Conservation (phyloP, 345 rosid species). For the Physaria fendleri region DNA sequence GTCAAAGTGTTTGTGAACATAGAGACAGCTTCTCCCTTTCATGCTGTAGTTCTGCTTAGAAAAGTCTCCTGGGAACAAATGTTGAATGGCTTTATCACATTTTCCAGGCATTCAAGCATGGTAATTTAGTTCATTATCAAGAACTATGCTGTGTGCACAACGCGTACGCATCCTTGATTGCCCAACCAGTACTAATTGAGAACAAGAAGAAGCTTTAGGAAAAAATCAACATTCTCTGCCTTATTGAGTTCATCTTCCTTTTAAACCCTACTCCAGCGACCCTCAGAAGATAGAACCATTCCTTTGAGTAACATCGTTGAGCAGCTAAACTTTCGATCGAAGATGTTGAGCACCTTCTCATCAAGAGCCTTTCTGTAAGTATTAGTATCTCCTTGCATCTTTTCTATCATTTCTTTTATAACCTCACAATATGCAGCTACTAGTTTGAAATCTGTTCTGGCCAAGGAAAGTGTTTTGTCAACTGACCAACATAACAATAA, state of each 20-base stretch:
- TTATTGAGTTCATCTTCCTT: conserved; percentile 84
- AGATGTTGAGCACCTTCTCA: conserved; percentile 95
- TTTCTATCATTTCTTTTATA: background rate
- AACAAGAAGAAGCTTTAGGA: conserved; percentile 85
- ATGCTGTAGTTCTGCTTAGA: background rate
- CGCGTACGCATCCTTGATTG: conserved; percentile 62
- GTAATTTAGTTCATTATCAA: conserved; percentile 71
- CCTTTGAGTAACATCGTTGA: conserved; percentile 78
- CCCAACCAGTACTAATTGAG: conserved; percentile 92
- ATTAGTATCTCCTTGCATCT: conserved; percentile 19
- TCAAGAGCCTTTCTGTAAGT: conserved; percentile 98
- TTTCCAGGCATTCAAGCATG: background rate
- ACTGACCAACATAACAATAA: background rate
- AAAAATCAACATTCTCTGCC: conserved; percentile 93
- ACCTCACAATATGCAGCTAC: conserved; percentile 1
- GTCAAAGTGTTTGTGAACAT: background rate
- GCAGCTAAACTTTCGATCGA: conserved; percentile 82
- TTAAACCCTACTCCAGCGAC: conserved; percentile 47
- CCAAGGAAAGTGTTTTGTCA: background rate
- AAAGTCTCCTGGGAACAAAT: too few species aligned
- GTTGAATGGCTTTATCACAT: conserved; percentile 3
- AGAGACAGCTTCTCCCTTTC: background rate
- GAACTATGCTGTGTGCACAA: conserved; percentile 82
- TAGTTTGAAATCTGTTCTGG: background rate
- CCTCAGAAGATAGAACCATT: conserved; percentile 94